A percentile compares a stretch with the other conserved stretches of the same genome.
Conservation (phyloP, 495 filamentous ascomycete species). For the Podospora comata region DNA sequence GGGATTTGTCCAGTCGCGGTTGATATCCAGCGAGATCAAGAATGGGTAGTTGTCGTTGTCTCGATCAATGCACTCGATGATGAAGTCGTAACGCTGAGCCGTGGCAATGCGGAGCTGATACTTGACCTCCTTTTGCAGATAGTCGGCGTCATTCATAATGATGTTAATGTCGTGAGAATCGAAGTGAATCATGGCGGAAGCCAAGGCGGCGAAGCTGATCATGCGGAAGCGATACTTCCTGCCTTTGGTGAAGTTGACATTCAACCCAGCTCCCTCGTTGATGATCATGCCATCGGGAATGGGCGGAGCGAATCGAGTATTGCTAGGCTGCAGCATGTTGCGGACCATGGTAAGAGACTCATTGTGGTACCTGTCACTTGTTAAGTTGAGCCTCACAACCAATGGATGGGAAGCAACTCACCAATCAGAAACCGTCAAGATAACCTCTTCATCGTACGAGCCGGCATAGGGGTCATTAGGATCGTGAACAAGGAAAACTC, state of each 20-base stretch:
- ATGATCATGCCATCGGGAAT: slow-evolving; percentile 60
- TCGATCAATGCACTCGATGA: slow-evolving; percentile 38
- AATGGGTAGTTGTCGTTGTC: slow-evolving; percentile 57
- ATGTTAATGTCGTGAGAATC: slow-evolving; percentile 60
- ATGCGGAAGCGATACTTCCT: slow-evolving; percentile 78
- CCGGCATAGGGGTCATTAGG: slow-evolving; percentile 57
- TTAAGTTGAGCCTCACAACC: neutral
- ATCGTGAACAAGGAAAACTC: slow-evolving; percentile 70
- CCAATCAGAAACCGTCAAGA: slow-evolving; percentile 60
- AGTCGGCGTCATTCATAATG: slow-evolving; percentile 50
- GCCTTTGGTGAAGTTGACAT: slow-evolving; percentile 58
- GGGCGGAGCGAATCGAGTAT: slow-evolving; percentile 56
- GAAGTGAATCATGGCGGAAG: slow-evolving; percentile 61
- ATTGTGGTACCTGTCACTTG: slow-evolving; percentile 39
- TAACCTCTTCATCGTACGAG: slow-evolving; percentile 65
- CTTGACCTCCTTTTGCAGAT: slow-evolving; percentile 34
- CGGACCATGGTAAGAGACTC: slow-evolving; percentile 54
- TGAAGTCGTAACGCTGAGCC: slow-evolving; percentile 64
- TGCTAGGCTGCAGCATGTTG: slow-evolving; percentile 50
- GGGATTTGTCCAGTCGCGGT: slow-evolving; percentile 42
- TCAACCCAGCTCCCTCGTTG: slow-evolving; percentile 60
- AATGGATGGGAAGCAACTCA: neutral
- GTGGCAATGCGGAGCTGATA: slow-evolving; percentile 48
- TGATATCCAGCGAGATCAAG: slow-evolving; percentile 46
- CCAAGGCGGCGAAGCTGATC: slow-evolving; percentile 67